phyloP scores from a whole-genome alignment of 2,329 filamentous ascomycete genomes.

The Karstenula rhodostoma region DNA sequence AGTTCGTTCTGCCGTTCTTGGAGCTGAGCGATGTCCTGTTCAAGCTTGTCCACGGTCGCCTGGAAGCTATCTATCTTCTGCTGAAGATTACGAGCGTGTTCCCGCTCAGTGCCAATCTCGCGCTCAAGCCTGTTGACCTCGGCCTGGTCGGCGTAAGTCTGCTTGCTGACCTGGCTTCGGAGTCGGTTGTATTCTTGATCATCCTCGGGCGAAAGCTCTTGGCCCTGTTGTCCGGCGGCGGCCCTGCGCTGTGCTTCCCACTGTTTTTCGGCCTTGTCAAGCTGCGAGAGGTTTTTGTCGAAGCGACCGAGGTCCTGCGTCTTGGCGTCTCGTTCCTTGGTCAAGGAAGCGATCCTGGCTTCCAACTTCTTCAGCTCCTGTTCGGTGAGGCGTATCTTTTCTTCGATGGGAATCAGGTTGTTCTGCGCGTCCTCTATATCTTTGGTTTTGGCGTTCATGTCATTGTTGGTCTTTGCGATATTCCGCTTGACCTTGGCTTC shows the following conservation, averaged over 20 bases:
- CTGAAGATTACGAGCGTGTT: constrained; percentile 87
- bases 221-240: constrained; percentile 84
- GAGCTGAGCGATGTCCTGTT: constrained; percentile 74
- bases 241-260: constrained; percentile 91
- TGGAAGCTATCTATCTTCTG: constrained; percentile 84
- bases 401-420: constrained; percentile 84
- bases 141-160: constrained; percentile 80
- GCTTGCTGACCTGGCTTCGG: constrained; percentile 83
- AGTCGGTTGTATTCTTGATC: constrained; percentile 89
- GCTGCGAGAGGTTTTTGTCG: constrained; percentile 79
- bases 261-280: constrained; percentile 88
- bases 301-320: constrained; percentile 73
- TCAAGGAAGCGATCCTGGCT: constrained; percentile 73
- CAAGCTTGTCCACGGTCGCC: constrained; percentile 75
- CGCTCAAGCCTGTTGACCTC: constrained; percentile 87
- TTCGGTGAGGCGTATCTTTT: constrained; percentile 81
- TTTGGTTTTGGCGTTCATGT: constrained; percentile 85
- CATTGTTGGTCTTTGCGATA: constrained; percentile 81
- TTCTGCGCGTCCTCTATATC: constrained; percentile 88
- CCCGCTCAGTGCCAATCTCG: constrained; percentile 89
- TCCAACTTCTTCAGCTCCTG: constrained; percentile 74
- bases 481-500: constrained; percentile 79
- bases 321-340: constrained; percentile 79
- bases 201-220: constrained; percentile 83
- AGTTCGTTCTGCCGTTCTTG: constrained; percentile 72